Conservation (phyloP, 2,329 filamentous ascomycete species). For the Lanzia echinophila region DNA sequence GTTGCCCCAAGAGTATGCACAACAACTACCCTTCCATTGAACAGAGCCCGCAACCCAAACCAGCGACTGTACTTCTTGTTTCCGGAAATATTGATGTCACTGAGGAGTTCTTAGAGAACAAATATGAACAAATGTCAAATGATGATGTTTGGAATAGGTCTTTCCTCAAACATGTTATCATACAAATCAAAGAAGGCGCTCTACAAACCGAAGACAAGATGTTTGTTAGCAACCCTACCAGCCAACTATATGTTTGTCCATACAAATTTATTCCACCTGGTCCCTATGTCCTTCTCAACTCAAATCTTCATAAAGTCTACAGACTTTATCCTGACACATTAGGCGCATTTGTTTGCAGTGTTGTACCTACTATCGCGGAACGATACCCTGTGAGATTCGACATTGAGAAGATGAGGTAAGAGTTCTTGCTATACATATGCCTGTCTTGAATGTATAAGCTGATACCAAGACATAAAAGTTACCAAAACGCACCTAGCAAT, state of each 20-base stretch:
- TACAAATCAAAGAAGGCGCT: too few species aligned
- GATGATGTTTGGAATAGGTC: background rate
- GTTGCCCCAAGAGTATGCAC: too few species aligned
- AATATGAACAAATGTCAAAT: background rate
- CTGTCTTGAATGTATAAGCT: background rate
- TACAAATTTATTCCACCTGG: background rate
- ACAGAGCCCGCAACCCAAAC: background rate
- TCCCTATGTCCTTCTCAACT: background rate
- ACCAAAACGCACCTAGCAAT: background rate
- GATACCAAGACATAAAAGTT: background rate
- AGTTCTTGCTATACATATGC: background rate
- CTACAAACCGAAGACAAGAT: background rate
- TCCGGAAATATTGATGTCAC: background rate
- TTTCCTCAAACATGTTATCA: background rate
- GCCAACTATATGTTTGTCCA: too few species aligned
- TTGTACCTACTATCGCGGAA: background rate
- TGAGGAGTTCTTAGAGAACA: background rate
- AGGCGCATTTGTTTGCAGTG: constrained; percentile 1
- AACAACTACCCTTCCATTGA: too few species aligned
- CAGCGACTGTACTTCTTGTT: background rate
- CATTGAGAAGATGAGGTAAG: background rate
- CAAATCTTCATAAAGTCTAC: background rate
- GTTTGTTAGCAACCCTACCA: background rate
- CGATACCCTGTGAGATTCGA: background rate
- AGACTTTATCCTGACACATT: background rate